phyloP scores from a whole-genome alignment of 2,329 filamentous ascomycete genomes.

The Didymella pomorum region DNA sequence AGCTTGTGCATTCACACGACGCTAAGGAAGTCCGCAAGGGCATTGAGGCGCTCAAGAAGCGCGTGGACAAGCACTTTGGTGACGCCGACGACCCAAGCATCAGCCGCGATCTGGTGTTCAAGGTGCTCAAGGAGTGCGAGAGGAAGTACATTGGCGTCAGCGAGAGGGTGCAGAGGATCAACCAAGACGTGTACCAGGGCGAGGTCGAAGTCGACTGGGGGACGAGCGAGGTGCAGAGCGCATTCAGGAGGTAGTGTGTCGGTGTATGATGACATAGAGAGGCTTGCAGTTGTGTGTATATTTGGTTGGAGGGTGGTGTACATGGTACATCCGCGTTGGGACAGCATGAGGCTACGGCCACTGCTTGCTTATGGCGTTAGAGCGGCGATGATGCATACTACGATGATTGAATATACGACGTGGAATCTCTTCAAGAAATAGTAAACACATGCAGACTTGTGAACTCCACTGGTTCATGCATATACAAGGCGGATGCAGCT shows the following conservation, averaged over 20 bases:
- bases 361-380: conserved; percentile 8
- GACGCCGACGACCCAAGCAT: conserved; percentile 79
- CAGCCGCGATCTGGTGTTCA: conserved; percentile 65
- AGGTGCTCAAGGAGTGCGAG: conserved; percentile 69
- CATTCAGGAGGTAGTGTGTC: conserved; percentile 38
- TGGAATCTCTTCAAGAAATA: not conserved
- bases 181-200: conserved; percentile 56
- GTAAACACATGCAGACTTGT: not conserved
- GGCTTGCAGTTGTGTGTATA: not conserved
- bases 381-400: not conserved
- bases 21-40: conserved; percentile 85
- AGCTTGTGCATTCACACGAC: conserved; percentile 82
- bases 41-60: conserved; percentile 86
- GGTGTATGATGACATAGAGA: not conserved
- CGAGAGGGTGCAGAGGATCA: conserved; percentile 57
- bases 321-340: conserved; percentile 11
- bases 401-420: not conserved
- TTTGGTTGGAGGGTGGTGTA: conserved; percentile 2
- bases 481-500: not conserved
- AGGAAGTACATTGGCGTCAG: conserved; percentile 62
- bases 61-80: conserved; percentile 97
- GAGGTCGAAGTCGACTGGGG: conserved; percentile 54
- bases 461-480: not conserved
- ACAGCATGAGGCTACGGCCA: conserved; percentile 7
- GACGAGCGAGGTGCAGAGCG: conserved; percentile 38